A percentile compares a stretch with the other conserved stretches of the same genome.
Evolutionary conservation across 306 rosid species (phyloP).

Genomic region (Trifolium fragiferum): DNA sequence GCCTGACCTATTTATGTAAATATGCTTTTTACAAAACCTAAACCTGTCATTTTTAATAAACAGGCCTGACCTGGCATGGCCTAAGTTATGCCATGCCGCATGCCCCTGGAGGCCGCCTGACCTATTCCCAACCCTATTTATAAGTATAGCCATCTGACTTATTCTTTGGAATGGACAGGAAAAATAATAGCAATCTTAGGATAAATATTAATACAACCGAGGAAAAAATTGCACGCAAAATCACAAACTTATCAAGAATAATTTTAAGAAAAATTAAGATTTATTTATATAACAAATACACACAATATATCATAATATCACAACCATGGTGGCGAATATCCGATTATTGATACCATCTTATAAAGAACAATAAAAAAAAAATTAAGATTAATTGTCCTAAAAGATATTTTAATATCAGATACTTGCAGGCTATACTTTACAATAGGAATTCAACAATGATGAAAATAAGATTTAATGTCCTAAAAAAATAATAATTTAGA

Average conservation of each 20-base stretch:
- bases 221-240: constrained; percentile 30
- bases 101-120: too few relatives aligned
- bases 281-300: constrained; percentile 14
- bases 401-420: constrained; percentile 33
- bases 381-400: constrained; percentile 10
- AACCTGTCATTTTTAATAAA: too few relatives aligned
- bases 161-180: neutral
- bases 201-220: neutral
- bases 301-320: constrained; percentile 44
- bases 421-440: constrained; percentile 12
- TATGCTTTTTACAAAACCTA: too few relatives aligned
- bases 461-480: neutral
- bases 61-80: too few relatives aligned
- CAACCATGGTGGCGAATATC: neutral
- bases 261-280: neutral
- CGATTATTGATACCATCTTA: constrained; percentile 25
- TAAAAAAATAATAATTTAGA: neutral
- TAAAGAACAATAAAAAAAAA: constrained; percentile 19
- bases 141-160: constrained; percentile 62
- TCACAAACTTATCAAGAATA: constrained; percentile 15
- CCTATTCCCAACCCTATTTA: too few relatives aligned
- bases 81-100: too few relatives aligned
- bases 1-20: too few relatives aligned
- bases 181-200: neutral
- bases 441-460: neutral